A percentile compares a stretch with the other conserved stretches of the same genome.
Conservation (phyloP, 345 rosid genomes). For the Raphanus raphanistrum region DNA sequence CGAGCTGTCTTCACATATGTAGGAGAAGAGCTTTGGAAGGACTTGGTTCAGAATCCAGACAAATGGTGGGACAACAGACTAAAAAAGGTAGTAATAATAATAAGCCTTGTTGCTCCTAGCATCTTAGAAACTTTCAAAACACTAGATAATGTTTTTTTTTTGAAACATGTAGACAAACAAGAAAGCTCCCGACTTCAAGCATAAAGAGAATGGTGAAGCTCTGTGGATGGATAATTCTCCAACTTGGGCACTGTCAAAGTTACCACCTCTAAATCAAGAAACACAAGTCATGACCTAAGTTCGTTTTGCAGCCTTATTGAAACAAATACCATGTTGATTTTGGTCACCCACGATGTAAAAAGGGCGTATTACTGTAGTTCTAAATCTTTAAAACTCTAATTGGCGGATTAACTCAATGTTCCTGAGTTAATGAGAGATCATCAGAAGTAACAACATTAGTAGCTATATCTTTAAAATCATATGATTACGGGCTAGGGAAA, state of each 20-base stretch:
- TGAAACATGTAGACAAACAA: slow-evolving; percentile 28
- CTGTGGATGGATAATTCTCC: slow-evolving; percentile 63
- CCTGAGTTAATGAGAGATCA: background rate
- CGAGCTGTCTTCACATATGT: slow-evolving; percentile 17
- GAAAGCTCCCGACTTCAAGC: slow-evolving; percentile 66
- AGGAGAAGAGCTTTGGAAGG: slow-evolving; percentile 71
- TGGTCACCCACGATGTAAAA: background rate
- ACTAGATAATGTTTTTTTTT: no score
- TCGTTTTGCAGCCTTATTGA: slow-evolving; percentile 1
- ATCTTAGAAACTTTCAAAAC: background rate
- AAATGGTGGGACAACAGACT: slow-evolving; percentile 86
- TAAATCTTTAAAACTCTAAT: background rate
- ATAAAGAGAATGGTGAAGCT: slow-evolving; percentile 58
- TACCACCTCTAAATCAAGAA: slow-evolving; percentile 50
- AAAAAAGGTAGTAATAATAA: slow-evolving; percentile 51
- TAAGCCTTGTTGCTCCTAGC: background rate
- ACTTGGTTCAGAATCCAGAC: slow-evolving; percentile 62
- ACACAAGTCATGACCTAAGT: slow-evolving; percentile 22
- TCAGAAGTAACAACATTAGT: background rate
- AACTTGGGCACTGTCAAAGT: slow-evolving; percentile 54
- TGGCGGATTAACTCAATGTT: background rate
- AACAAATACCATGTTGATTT: background rate
- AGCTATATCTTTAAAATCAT: no score
- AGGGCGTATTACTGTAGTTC: background rate
- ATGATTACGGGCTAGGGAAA: no score